Conservation (phyloP, 805 yeast genomes). For the Grigorovia transvaalensis region DNA sequence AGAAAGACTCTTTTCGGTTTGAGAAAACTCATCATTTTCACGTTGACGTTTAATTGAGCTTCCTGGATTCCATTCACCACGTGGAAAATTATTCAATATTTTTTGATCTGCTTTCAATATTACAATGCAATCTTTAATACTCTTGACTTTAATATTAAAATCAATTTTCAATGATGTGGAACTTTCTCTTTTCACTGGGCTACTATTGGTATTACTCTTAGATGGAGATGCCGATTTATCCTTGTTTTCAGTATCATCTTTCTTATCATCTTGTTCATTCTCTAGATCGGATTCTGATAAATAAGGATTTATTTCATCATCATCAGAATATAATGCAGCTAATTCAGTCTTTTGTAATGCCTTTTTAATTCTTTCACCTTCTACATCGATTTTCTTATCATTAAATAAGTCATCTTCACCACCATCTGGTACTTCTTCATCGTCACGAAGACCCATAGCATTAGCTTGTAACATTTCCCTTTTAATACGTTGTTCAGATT, state of each 20-base stretch:
- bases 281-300: conserved; percentile 61
- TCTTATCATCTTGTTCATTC: conserved; percentile 35
- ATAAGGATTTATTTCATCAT: conserved; percentile 81
- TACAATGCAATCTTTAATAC: conserved; percentile 43
- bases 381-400: conserved; percentile 74
- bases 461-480: conserved; percentile 77
- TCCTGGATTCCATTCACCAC: conserved; percentile 76
- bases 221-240: conserved; percentile 24
- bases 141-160: conserved; percentile 34
- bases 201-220: conserved; percentile 10
- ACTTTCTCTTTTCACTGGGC: conserved; percentile 7
- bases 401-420: conserved; percentile 66
- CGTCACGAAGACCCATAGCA: conserved; percentile 54
- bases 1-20: neutral
- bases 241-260: conserved; percentile 30
- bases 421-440: conserved; percentile 46
- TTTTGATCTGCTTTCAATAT: conserved; percentile 54
- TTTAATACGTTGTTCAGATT: conserved; percentile 74
- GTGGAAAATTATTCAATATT: conserved; percentile 56
- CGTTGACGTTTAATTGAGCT: conserved; percentile 30
- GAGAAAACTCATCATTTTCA: conserved; percentile 7
- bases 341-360: conserved; percentile 79
- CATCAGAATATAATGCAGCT: conserved; percentile 66
- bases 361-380: conserved; percentile 76
- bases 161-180: conserved; percentile 6